These are phyloP conservation scores for Rhododendron ferrugineum DNA, from an alignment of 148 eudicot genomes.

Conservation along the genomic window DNA sequence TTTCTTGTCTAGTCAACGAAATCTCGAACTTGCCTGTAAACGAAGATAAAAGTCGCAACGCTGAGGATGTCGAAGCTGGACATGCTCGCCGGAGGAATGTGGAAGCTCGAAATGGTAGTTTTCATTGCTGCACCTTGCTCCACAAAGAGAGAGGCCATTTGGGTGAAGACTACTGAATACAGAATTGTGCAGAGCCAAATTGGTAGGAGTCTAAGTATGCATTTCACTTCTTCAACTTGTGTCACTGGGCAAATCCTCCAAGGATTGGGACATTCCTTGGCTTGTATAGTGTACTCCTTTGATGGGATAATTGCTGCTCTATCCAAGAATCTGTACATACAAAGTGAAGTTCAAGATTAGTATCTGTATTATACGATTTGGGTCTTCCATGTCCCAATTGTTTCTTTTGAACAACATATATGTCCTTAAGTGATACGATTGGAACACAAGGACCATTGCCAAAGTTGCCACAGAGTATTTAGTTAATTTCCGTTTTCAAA, in stretches of 20 bases:
- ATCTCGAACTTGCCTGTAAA: slow-evolving; percentile 36
- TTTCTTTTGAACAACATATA: not conserved
- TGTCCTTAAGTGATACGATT: not conserved
- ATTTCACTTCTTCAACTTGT: slow-evolving; percentile 82
- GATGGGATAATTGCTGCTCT: slow-evolving; percentile 49
- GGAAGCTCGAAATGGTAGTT: slow-evolving; percentile 30
- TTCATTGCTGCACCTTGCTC: slow-evolving; percentile 79
- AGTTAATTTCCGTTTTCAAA: not conserved
- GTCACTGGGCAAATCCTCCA: slow-evolving; percentile 63
- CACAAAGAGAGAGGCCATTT: slow-evolving; percentile 70
- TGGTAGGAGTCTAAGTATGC: slow-evolving; percentile 65
- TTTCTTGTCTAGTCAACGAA: not conserved
- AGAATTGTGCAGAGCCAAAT: slow-evolving; percentile 77
- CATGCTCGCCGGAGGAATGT: slow-evolving; percentile 73
- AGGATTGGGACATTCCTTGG: slow-evolving; percentile 13
- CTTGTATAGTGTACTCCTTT: slow-evolving; percentile 8
- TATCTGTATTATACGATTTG: not conserved
- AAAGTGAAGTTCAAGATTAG: not conserved
- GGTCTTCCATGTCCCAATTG: not conserved
- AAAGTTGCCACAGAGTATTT: too few species aligned
- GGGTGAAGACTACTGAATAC: slow-evolving; percentile 76
- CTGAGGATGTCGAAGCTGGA: slow-evolving; percentile 65
- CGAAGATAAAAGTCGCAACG: slow-evolving; percentile 55
- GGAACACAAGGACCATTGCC: not conserved
- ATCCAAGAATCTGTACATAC: slow-evolving; percentile 49